Conservation (phyloP, 1,139 yeast genomes). For the Pichia sp. region DNA sequence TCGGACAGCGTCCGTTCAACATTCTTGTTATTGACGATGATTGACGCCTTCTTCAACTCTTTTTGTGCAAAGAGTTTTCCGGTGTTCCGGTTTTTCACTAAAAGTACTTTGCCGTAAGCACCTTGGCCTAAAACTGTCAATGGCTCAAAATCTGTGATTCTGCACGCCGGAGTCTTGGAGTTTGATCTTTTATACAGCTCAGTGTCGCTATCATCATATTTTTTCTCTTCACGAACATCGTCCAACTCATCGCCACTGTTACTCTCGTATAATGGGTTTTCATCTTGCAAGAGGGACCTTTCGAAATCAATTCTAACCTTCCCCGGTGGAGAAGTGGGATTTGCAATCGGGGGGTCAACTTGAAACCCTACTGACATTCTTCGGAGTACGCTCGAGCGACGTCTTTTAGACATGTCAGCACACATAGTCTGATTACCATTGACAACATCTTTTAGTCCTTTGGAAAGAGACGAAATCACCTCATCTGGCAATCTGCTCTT, state of each 20-base stretch:
- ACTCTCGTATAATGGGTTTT: constrained; percentile 14
- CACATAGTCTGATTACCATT: not conserved
- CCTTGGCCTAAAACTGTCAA: constrained; percentile 85
- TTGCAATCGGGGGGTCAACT: not conserved
- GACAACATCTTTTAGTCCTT: not conserved
- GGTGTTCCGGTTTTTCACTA: constrained; percentile 64
- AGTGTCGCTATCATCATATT: constrained; percentile 2
- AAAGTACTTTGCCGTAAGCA: constrained; percentile 82
- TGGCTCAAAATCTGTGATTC: constrained; percentile 62
- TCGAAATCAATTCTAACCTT: constrained; percentile 7
- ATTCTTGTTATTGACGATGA: constrained; percentile 46
- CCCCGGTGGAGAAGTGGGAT: not conserved
- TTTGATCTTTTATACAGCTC: constrained; percentile 14
- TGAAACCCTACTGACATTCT: constrained; percentile 25
- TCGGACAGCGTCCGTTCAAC: constrained; percentile 68
- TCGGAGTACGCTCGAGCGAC: constrained; percentile 24
- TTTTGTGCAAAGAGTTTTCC: constrained; percentile 83
- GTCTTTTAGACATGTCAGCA: not conserved
- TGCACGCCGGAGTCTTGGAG: constrained; percentile 28
- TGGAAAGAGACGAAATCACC: not conserved
- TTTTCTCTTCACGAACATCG: constrained; percentile 12
- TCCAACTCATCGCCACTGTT: constrained; percentile 8
- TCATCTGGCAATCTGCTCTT: not conserved
- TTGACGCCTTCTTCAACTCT: constrained; percentile 77
- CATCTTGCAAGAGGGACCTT: constrained; percentile 4